Conservation (phyloP, 495 filamentous ascomycete genomes). For the Aspergillus bridgeri region DNA sequence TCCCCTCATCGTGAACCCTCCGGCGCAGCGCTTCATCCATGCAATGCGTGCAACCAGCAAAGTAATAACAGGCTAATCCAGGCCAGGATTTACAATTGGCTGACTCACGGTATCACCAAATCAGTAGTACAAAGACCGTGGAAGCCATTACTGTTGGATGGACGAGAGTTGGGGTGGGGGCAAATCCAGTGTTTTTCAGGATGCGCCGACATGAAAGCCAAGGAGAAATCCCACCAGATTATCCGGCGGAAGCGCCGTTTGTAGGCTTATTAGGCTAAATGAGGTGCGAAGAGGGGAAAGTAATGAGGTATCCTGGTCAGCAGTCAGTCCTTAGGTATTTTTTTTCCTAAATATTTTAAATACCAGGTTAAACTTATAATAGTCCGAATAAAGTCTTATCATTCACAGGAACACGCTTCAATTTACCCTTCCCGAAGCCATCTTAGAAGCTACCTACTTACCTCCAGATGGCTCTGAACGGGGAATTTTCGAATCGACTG, state of each 20-base stretch:
- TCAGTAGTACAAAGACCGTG: background rate
- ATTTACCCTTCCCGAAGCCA: background rate
- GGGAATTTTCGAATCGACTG: background rate
- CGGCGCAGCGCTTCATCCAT: background rate
- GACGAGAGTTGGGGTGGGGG: background rate
- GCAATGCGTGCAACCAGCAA: conserved; percentile 4
- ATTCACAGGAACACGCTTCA: background rate
- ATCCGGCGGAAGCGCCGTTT: conserved; percentile 5
- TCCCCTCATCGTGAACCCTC: background rate
- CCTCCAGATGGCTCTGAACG: too few relatives aligned
- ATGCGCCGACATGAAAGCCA: background rate
- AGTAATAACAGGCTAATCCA: background rate
- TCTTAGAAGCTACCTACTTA: too few relatives aligned
- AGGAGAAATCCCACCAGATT: background rate
- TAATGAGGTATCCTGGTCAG: background rate
- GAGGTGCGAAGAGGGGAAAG: background rate
- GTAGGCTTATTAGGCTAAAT: conserved; percentile 1
- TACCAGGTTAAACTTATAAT: too few relatives aligned
- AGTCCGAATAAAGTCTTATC: too few relatives aligned
- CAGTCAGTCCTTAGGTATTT: too few relatives aligned
- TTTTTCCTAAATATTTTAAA: too few relatives aligned
- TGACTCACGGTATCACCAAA: background rate
- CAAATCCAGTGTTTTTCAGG: background rate
- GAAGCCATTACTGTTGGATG: background rate
- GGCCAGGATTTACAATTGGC: background rate